phyloP scores from a whole-genome alignment of 2,329 filamentous ascomycete genomes.

The Fusarium solani-melongenae region DNA sequence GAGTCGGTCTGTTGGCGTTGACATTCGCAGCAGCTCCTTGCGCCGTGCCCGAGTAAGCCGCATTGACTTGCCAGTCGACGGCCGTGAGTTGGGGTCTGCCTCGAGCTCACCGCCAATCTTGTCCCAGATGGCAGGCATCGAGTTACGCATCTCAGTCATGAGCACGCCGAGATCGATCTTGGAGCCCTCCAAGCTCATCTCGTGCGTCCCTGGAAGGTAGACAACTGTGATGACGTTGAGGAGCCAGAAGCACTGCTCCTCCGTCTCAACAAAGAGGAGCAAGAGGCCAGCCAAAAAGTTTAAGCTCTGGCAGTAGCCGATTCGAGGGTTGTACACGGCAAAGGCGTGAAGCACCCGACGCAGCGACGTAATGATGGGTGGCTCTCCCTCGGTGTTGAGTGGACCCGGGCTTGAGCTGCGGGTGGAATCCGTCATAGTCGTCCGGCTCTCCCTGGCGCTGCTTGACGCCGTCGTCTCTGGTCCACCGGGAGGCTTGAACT shows the following conservation, averaged over 20 bases:
- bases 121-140: conserved; percentile 84
- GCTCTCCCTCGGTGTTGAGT: conserved; percentile 65
- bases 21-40: conserved; percentile 53
- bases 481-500: conserved; percentile 76
- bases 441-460: conserved; percentile 50
- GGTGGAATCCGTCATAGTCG: conserved; percentile 49
- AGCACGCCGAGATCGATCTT: conserved; percentile 95
- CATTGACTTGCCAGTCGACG: conserved; percentile 49
- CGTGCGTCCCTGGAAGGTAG: conserved; percentile 91
- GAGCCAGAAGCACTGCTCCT: conserved; percentile 93
- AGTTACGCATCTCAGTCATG: conserved; percentile 86
- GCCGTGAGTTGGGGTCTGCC: conserved; percentile 53
- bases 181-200: conserved; percentile 87
- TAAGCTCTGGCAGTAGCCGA: conserved; percentile 95
- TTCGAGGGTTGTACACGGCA: conserved; percentile 87
- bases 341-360: conserved; percentile 90
- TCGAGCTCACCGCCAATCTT: conserved; percentile 87
- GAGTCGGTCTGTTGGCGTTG: conserved; percentile 63
- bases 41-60: conserved; percentile 52
- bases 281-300: conserved; percentile 94
- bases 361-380: conserved; percentile 81
- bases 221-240: conserved; percentile 90
- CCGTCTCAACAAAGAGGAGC: conserved; percentile 85
- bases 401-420: conserved; percentile 50
- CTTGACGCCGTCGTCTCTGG: conserved; percentile 47